Conservation (phyloP, 768 basidiomycete species). For the Hirschioporus abietinus region DNA sequence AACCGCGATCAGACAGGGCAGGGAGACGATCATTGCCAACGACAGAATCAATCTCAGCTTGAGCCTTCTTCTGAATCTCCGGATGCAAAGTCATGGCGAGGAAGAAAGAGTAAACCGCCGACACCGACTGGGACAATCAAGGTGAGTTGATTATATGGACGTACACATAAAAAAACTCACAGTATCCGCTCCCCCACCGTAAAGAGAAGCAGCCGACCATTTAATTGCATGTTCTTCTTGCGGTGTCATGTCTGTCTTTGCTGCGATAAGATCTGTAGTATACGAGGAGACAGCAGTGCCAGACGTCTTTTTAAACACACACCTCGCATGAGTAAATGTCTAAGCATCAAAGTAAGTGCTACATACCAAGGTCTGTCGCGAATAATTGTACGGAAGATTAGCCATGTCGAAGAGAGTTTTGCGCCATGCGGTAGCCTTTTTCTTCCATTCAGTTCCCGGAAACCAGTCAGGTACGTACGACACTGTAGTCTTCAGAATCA, state of each 20-base stretch:
- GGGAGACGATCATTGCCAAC: constrained; percentile 5
- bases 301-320: neutral
- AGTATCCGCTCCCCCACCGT: constrained; percentile 17
- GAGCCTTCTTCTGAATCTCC: constrained; percentile 5
- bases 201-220: constrained; percentile 20
- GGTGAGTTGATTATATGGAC: neutral
- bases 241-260: constrained; percentile 2
- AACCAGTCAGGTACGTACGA: constrained; percentile 17
- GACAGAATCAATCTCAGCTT: constrained; percentile 5
- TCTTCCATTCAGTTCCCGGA: constrained; percentile 17
- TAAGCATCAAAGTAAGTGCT: neutral
- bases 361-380: neutral
- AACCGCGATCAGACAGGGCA: constrained; percentile 2
- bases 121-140: neutral
- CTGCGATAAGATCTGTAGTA: constrained; percentile 10
- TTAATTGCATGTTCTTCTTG: constrained; percentile 17
- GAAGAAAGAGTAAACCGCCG: constrained; percentile 2
- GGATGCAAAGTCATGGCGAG: constrained; percentile 8
- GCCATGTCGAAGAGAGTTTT: neutral
- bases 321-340: neutral
- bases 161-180: constrained; percentile 1
- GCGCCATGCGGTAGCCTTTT: neutral
- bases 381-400: constrained; percentile 4
- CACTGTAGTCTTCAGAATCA: constrained; percentile 6
- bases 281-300: neutral